Percentiles rank a stretch among this genome's conserved stretches.
These are phyloP conservation scores for Plasmodium gonderi DNA, from an alignment of 169 alveolate genomes.

Conservation along the genomic window DNA sequence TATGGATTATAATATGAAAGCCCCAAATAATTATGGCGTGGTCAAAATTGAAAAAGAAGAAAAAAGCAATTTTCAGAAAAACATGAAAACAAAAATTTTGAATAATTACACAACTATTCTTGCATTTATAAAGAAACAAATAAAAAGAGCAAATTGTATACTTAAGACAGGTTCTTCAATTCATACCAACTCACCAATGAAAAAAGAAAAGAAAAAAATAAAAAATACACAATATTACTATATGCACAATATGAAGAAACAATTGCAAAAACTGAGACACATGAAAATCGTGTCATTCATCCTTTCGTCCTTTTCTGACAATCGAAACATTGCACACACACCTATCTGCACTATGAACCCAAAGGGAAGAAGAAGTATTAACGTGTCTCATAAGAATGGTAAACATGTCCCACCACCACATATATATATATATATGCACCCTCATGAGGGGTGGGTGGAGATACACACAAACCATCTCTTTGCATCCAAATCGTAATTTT, in stretches of 20 bases:
- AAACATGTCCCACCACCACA: background rate
- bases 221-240: background rate
- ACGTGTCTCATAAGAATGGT: too few species aligned
- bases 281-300: background rate
- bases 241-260: background rate
- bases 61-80: background rate
- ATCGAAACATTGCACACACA: background rate
- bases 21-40: background rate
- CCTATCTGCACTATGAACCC: background rate
- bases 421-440: too few species aligned
- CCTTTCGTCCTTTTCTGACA: background rate
- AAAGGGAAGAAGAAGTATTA: too few species aligned
- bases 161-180: background rate
- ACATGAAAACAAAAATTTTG: background rate
- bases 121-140: conserved; percentile 6
- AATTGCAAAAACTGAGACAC: background rate
- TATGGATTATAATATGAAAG: background rate
- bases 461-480: too few species aligned
- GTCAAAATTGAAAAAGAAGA: background rate
- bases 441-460: too few species aligned
- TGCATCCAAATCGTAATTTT: too few species aligned
- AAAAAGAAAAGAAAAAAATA: background rate
- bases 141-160: background rate
- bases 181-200: background rate
- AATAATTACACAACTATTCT: conserved; percentile 1